Conservation (phyloP, 202 grass and related monocot species). For the Panicum hallii region DNA sequence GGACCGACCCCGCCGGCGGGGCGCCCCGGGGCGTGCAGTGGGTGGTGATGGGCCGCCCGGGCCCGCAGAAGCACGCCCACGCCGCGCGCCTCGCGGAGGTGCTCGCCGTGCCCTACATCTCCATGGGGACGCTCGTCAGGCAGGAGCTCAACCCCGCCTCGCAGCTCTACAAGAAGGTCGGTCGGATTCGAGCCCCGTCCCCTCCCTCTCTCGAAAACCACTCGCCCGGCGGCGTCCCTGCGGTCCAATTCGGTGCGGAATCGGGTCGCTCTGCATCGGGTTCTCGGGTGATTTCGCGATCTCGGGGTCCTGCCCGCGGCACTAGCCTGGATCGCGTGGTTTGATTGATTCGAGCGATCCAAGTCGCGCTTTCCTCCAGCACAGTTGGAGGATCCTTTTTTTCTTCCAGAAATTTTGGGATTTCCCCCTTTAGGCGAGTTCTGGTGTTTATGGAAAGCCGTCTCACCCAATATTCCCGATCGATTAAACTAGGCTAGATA, state of each 20-base stretch:
- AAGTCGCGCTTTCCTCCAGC: background rate
- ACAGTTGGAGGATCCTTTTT: background rate
- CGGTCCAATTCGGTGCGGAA: background rate
- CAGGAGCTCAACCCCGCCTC: conserved; percentile 79
- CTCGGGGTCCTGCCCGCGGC: background rate
- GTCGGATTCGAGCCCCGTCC: background rate
- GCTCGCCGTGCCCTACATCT: conserved; percentile 89
- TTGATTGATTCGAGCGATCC: background rate
- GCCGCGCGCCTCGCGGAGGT: conserved; percentile 79
- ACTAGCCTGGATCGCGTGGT: background rate
- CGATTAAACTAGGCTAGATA: background rate
- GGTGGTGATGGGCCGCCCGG: conserved; percentile 90
- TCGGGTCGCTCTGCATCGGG: background rate
- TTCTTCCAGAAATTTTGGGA: background rate
- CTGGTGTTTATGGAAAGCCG: background rate
- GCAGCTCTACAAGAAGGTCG: conserved; percentile 77
- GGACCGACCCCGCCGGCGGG: conserved; percentile 40
- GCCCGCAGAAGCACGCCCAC: conserved; percentile 86
- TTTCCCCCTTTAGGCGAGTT: background rate
- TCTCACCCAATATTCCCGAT: background rate
- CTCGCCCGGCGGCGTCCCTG: background rate
- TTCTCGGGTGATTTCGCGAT: background rate
- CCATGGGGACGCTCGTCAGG: conserved; percentile 87
- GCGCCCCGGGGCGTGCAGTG: conserved; percentile 64
- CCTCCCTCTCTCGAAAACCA: background rate